Base-by-base conservation (phyloP, 73 alveolate genomes). In the Paramecium sexaurelia region DNA sequence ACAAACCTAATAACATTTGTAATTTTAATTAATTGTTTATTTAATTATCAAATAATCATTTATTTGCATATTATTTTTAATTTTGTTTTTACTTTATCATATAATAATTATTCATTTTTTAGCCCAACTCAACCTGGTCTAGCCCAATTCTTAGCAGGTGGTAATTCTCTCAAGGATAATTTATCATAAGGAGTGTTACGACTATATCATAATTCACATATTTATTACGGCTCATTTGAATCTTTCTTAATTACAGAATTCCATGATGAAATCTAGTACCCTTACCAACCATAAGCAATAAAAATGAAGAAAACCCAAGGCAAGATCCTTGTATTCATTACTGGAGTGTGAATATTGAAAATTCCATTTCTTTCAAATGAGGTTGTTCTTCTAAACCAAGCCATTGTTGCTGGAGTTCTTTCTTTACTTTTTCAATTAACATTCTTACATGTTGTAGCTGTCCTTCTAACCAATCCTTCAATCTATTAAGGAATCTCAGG, bases 321-420 rank as follows among this genome's bases (percentile, higher is more conserved):
- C 24, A 88, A 36, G 35, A 88, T 69, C 61, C 87, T 88, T 9
- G 94, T 88, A 47, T 88, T 88, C 51, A 88, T 68, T 27, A 88
- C 94, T 15, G 94, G 94, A 61, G 94, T 88, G 22, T 88, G 94
- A 66, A 66, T 68, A 69, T 88, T 88, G 69, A 88, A 88, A 19
- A 88, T 56, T 56, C 94, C 94, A 47, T 88, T 88, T 88, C 94
- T 88, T 69, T 88, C 94, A 27, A 88, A 88, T 41, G 94, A 88
- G 19, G 94, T 39, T 17, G 94, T 88, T 88, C 94, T 88, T 88
- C 94, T 88, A 43, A 68, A 88, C 94, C 94, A 88, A 33, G 51
- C 73, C 83, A 56, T 68, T 22, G 94, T 88, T 9, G 78, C 75
- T 26, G 94, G 94, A 13, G 73, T 68, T 71, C 82, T 88, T 45